These are phyloP conservation scores for Isatis lusitanica DNA, from an alignment of 441 rosid species.

Conservation along the genomic window DNA sequence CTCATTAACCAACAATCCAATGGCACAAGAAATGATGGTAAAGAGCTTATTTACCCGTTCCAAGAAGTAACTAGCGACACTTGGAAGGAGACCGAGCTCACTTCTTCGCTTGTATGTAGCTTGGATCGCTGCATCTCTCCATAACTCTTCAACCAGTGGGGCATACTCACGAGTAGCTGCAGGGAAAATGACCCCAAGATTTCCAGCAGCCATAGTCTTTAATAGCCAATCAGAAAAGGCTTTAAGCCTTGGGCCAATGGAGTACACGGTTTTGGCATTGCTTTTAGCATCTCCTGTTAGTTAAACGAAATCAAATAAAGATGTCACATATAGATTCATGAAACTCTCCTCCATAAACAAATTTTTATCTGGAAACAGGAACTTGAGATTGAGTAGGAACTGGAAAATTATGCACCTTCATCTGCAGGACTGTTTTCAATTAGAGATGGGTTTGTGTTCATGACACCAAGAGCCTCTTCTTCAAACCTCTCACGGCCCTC, in stretches of 20 bases:
- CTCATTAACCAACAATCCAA: neutral
- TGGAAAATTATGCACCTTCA: slow-evolving; percentile 32
- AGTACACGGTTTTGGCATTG: slow-evolving; percentile 47
- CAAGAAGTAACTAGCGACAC: slow-evolving; percentile 81
- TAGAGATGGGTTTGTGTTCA: slow-evolving; percentile 37
- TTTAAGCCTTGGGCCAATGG: slow-evolving; percentile 76
- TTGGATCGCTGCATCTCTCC: slow-evolving; percentile 86
- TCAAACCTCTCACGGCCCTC: slow-evolving; percentile 91
- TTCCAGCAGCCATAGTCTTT: slow-evolving; percentile 83
- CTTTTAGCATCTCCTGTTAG: slow-evolving; percentile 47
- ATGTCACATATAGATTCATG: neutral
- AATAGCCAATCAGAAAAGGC: slow-evolving; percentile 85
- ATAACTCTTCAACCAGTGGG: slow-evolving; percentile 80
- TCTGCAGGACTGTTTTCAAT: slow-evolving; percentile 43
- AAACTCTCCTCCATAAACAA: neutral
- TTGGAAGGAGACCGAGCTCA: slow-evolving; percentile 80
- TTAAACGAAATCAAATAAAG: neutral
- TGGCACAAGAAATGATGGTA: slow-evolving; percentile 10
- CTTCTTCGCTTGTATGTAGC: slow-evolving; percentile 76
- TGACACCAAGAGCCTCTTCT: slow-evolving; percentile 65
- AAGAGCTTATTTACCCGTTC: slow-evolving; percentile 61
- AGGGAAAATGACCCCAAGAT: slow-evolving; percentile 74
- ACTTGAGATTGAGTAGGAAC: slow-evolving; percentile 17
- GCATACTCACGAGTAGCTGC: slow-evolving; percentile 84
- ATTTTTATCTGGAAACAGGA: neutral